Conservation (phyloP, 108 stramenopile species). For the Skeletonema menzelii region DNA sequence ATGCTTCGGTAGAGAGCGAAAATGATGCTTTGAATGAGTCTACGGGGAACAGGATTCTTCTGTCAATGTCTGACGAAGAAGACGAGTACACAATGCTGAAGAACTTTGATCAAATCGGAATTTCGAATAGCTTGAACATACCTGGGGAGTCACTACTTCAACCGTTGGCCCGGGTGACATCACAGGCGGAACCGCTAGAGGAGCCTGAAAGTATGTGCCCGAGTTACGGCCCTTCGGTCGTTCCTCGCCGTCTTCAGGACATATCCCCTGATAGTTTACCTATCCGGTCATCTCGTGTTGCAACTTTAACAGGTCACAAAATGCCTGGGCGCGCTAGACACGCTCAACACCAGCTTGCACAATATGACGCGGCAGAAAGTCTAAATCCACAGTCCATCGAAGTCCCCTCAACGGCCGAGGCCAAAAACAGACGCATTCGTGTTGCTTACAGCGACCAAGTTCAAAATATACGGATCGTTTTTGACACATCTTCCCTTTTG, state of each 20-base stretch:
- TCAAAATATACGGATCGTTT: slow-evolving; percentile 21
- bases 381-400: background rate
- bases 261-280: background rate
- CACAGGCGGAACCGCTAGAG: slow-evolving; percentile 3
- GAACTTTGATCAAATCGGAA: slow-evolving; percentile 12
- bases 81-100: slow-evolving; percentile 3
- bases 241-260: slow-evolving; percentile 23
- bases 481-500: slow-evolving; percentile 25
- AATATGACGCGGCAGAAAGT: slow-evolving; percentile 15
- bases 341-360: slow-evolving; percentile 28
- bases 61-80: slow-evolving; percentile 9
- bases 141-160: slow-evolving; percentile 6
- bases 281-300: background rate
- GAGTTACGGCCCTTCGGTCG: slow-evolving; percentile 36
- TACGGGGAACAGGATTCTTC: slow-evolving; percentile 7
- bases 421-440: slow-evolving; percentile 16
- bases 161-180: background rate
- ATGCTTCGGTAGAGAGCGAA: background rate
- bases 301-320: background rate
- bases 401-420: slow-evolving; percentile 25
- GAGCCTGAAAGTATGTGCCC: slow-evolving; percentile 21
- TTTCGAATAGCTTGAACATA: slow-evolving; percentile 14
- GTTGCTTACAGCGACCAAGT: slow-evolving; percentile 11
- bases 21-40: background rate
- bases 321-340: slow-evolving; percentile 21